These are phyloP conservation scores for Russula virescens DNA, from an alignment of 768 basidiomycete species.

Conservation along the genomic window DNA sequence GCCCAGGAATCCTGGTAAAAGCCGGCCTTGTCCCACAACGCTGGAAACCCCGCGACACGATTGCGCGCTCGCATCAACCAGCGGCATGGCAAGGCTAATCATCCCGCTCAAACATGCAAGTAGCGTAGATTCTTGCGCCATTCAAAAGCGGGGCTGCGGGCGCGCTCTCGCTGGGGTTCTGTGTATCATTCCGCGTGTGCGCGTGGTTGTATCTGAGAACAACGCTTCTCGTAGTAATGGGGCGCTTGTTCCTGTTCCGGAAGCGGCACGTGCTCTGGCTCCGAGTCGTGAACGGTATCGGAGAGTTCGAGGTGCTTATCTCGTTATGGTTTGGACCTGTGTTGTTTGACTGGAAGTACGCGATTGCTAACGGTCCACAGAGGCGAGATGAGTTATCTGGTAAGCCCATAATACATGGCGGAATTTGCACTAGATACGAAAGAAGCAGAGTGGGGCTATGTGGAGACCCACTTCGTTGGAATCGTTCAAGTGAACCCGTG, in stretches of 20 bases:
- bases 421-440: background rate
- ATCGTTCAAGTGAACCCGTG: slow-evolving; percentile 15
- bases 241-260: slow-evolving; percentile 29
- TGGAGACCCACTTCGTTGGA: slow-evolving; percentile 19
- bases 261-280: slow-evolving; percentile 18
- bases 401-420: slow-evolving; percentile 32
- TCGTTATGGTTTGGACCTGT: slow-evolving; percentile 25
- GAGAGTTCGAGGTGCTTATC: slow-evolving; percentile 13
- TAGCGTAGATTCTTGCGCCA: slow-evolving; percentile 42
- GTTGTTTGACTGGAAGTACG: slow-evolving; percentile 29
- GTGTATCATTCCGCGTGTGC: slow-evolving; percentile 20
- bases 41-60: no score
- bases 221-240: slow-evolving; percentile 27
- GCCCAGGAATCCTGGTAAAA: no score
- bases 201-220: slow-evolving; percentile 30
- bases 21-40: no score
- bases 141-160: slow-evolving; percentile 48
- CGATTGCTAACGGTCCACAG: slow-evolving; percentile 30
- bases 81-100: slow-evolving; percentile 49
- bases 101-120: slow-evolving; percentile 57
- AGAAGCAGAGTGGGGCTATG: background rate
- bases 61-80: slow-evolving; percentile 36
- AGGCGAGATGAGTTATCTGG: slow-evolving; percentile 34
- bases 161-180: slow-evolving; percentile 32
- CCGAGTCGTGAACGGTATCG: slow-evolving; percentile 15